phyloP scores from a whole-genome alignment of 2,329 filamentous ascomycete species.

The Teratosphaeria pseudoeucalypti region DNA sequence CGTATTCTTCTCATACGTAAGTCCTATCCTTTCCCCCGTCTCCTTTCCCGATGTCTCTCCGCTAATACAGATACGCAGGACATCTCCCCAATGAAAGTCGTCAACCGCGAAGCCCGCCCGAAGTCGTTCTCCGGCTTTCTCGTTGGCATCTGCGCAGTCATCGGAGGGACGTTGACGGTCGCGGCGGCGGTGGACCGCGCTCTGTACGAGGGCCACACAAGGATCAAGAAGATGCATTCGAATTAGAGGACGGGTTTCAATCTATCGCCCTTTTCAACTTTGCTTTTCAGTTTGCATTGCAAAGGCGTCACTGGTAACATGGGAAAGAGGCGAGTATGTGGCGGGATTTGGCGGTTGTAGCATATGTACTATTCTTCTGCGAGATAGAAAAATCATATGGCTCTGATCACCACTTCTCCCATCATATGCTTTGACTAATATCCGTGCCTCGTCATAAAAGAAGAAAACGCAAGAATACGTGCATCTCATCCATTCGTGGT shows the following conservation, averaged over 20 bases:
- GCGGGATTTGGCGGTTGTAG: background rate
- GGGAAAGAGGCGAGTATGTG: background rate
- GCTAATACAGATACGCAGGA: constrained; percentile 38
- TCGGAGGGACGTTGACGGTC: constrained; percentile 90
- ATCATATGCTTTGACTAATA: too few species aligned
- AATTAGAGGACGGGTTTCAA: constrained; percentile 29
- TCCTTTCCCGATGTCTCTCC: too few species aligned
- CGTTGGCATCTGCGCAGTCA: constrained; percentile 85
- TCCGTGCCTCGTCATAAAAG: too few species aligned
- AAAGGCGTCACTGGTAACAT: background rate
- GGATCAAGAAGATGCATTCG: constrained; percentile 76
- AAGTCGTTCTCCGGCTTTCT: constrained; percentile 91
- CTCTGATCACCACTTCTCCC: background rate
- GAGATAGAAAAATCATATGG: background rate
- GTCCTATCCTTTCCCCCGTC: constrained; percentile 26
- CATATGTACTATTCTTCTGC: background rate
- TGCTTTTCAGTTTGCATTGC: background rate
- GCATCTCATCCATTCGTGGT: too few species aligned
- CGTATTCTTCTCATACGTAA: constrained; percentile 95
- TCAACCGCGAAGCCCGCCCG: constrained; percentile 82
- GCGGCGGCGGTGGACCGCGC: constrained; percentile 87
- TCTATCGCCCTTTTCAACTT: background rate
- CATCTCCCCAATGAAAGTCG: constrained; percentile 98
- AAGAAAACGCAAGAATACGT: too few species aligned
- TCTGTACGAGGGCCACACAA: constrained; percentile 75